A percentile compares a stretch with the other conserved stretches of the same genome.
Conservation (phyloP, 129 eudicot genomes). For the Escallonia herrerae region DNA sequence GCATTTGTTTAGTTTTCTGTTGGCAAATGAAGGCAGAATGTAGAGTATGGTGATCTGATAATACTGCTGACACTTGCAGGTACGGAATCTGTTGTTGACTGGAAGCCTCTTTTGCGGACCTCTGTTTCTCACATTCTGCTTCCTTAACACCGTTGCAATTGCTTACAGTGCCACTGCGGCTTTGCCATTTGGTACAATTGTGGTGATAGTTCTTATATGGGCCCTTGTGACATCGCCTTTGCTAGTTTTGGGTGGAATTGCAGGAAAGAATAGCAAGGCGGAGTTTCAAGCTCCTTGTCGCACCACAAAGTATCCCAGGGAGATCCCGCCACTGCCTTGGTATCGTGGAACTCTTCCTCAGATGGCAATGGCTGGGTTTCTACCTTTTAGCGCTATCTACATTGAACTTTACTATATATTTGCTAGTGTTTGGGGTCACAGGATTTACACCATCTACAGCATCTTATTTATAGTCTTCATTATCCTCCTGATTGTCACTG, state of each 20-base stretch:
- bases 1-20: too few relatives aligned
- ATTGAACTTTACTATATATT: conserved; percentile 80
- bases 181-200: conserved; percentile 68
- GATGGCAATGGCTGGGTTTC: conserved; percentile 92
- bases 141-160: conserved; percentile 69
- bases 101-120: conserved; percentile 73
- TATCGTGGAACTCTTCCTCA: conserved; percentile 70
- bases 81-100: conserved; percentile 55
- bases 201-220: conserved; percentile 72
- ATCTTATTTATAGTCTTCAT: conserved; percentile 73
- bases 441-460: conserved; percentile 79
- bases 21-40: too few relatives aligned
- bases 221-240: conserved; percentile 71
- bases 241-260: conserved; percentile 71
- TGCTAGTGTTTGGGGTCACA: conserved; percentile 92
- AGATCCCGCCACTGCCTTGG: conserved; percentile 79
- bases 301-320: conserved; percentile 75
- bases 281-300: conserved; percentile 79
- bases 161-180: conserved; percentile 69
- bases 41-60: not conserved
- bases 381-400: conserved; percentile 83
- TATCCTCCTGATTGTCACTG: conserved; percentile 68
- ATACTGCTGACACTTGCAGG: conserved; percentile 26
- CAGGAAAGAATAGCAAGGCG: conserved; percentile 75
- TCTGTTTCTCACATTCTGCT: conserved; percentile 65